Evolutionary conservation across 495 filamentous ascomycete genomes (phyloP), one percentile per base, ranked within the genome.

Genomic region (Entonaema liquescens): DNA sequence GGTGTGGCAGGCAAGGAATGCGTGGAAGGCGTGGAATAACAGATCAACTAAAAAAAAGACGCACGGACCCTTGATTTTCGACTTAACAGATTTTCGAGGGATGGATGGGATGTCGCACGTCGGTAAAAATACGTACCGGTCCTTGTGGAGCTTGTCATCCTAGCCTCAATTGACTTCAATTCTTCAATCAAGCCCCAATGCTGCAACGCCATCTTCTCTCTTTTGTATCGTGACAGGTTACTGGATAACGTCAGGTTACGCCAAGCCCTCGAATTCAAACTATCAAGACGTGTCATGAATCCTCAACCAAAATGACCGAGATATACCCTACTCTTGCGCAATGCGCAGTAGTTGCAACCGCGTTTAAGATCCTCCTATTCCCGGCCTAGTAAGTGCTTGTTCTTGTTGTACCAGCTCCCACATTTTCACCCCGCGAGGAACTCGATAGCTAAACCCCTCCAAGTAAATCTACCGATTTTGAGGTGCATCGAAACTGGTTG

Each of bases 381-480:
- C 95, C 95, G 19, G 93, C 95, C 69, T 99, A 99, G 95, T 99
- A 87, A 76, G 93, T 86, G 21, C 23, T 26, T 26, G 11, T 21
- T 38, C 15, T 58, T 36, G n/a, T 56, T 29, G 13, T 56, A 56
- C 29, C 53, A 56, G 15, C 17, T 33, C 17, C 53, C 17, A 31
- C 29, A 33, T 56, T 59, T 53, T 17, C 9, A 49, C 49, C 9
- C n/a, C 4, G 23, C 31, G 7, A 13, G 15, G 44, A 65, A 13
- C 1, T 31, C 25, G 19, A 47, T 33, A 58, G 49, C 66, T 69
- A 55, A 73, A 61, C 68, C 49, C 70, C 12, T 23, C 19, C 17
- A 75, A 98, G 95, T 83, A 98, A 95, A 84, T 98, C 95, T n/a
- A 98, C 95, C 67, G 95, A 99, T 78, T 99, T 98, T 73, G 95